These are phyloP conservation scores for Amanita fuliginea DNA, from an alignment of 768 basidiomycete genomes.

Conservation along the genomic window DNA sequence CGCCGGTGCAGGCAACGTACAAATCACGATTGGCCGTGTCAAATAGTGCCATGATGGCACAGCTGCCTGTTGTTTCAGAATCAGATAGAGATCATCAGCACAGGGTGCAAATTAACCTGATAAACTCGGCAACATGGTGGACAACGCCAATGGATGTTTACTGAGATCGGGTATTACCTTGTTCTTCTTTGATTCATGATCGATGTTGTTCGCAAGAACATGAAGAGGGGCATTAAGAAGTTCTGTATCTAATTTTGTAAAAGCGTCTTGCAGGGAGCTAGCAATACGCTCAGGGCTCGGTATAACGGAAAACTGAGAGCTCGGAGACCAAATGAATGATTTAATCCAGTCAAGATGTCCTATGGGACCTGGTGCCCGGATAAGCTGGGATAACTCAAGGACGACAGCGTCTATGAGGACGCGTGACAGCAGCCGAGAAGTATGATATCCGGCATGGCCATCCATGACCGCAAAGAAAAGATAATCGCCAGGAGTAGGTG, in stretches of 20 bases:
- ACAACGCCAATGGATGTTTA: conserved; percentile 56
- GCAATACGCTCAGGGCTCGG: conserved; percentile 45
- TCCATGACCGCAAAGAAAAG: conserved; percentile 88
- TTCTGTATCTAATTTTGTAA: conserved; percentile 75
- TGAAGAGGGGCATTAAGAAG: conserved; percentile 71
- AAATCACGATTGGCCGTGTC: conserved; percentile 76
- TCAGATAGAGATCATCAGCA: conserved; percentile 10
- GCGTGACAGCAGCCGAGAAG: conserved; percentile 74
- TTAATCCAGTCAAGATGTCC: conserved; percentile 26
- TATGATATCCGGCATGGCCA: conserved; percentile 79
- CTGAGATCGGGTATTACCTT: conserved; percentile 54
- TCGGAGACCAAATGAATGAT: conserved; percentile 25
- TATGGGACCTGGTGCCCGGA: conserved; percentile 20
- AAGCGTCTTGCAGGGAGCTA: conserved; percentile 65
- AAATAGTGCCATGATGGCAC: conserved; percentile 80
- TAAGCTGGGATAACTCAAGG: conserved; percentile 55
- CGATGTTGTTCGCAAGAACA: conserved; percentile 49
- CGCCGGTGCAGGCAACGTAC: conserved; percentile 88
- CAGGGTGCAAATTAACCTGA: conserved; percentile 37
- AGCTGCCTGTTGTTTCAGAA: conserved; percentile 49
- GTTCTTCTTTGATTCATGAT: conserved; percentile 37
- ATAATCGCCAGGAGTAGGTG: conserved; percentile 54
- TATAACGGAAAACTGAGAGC: conserved; percentile 15
- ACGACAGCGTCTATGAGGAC: conserved; percentile 79
- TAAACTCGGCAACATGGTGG: conserved; percentile 74